Conservation (phyloP, 2,329 filamentous ascomycete genomes). For the Apiospora hydei region DNA sequence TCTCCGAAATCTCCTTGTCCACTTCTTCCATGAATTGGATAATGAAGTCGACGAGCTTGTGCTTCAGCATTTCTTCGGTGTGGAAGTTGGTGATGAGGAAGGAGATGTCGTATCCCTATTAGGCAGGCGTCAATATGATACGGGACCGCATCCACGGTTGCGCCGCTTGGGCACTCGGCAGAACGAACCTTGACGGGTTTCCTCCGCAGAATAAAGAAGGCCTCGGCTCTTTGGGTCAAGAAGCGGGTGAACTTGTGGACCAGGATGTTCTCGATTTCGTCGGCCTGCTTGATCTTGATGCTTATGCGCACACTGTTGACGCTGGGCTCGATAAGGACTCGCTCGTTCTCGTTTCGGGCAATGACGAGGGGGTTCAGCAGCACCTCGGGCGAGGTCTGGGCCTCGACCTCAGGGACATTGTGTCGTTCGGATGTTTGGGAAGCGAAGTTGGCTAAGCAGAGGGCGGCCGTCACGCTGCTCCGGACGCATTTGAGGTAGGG, state of each 20-base stretch:
- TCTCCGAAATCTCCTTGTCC: slow-evolving; percentile 99
- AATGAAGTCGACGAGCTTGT: slow-evolving; percentile 98
- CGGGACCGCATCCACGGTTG: not conserved
- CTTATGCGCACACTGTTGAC: slow-evolving; percentile 97
- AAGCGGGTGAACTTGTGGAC: slow-evolving; percentile 99
- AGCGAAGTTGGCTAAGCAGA: slow-evolving; percentile 95
- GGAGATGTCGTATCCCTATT: slow-evolving; percentile 94
- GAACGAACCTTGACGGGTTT: slow-evolving; percentile 86
- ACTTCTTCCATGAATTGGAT: slow-evolving; percentile 99
- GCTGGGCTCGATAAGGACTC: slow-evolving; percentile 93
- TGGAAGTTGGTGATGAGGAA: slow-evolving; percentile 99
- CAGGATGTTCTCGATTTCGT: slow-evolving; percentile 97
- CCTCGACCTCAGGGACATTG: slow-evolving; percentile 98
- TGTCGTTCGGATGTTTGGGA: slow-evolving; percentile 96
- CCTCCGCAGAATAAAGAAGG: slow-evolving; percentile 93
- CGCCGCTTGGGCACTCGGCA: not conserved
- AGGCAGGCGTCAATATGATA: slow-evolving; percentile 18
- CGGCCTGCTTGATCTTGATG: slow-evolving; percentile 99
- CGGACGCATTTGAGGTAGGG: slow-evolving; percentile 97
- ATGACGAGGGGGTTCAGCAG: slow-evolving; percentile 90
- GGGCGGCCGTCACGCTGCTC: slow-evolving; percentile 89
- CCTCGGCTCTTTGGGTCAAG: slow-evolving; percentile 93
- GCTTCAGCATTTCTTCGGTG: slow-evolving; percentile 98
- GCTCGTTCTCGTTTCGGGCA: slow-evolving; percentile 95
- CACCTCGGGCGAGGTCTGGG: slow-evolving; percentile 89